Evolutionary conservation across 345 rosid species (phyloP), one percentile per base, ranked within the genome.

Genomic region (Nasturtium officinale): DNA sequence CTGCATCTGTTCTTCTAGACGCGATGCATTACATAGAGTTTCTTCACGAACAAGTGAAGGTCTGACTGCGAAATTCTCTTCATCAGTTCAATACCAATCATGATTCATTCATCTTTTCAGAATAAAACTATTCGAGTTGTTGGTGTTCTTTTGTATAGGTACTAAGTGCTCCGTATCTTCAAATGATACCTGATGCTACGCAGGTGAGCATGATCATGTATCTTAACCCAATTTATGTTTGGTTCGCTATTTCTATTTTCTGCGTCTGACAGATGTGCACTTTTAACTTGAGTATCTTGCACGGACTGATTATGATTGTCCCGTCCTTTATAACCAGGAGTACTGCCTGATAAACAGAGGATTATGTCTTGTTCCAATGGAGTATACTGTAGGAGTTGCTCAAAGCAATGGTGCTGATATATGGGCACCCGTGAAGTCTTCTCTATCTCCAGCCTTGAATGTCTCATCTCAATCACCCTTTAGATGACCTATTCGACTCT

Each of bases 41-140:
- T 81, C 96, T 91, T 59, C 99, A 95, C 2, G 97, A 95, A 61
- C 99, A 95, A 90, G 96, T 95, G 48, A 87, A 91, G 96, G 99
- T 95, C 60, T 35, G 89, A 38, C 43, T 40, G 20, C 51, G 51
- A 47, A 18, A 67, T 75, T 71, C 75, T 78, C 51, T 40, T 25
- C 67, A 56, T 65, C 53, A 42, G 29, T 61, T 12, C 5, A 10
- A 61, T 48, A 50, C 69, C 56, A 33, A 52, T 35, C 45, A 50
- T 35, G 17, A 26, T 26, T 26, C 29, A 26, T 26, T 26, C 29
- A 26, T 26, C 32, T 4, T 29, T 29, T 2, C 58, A 5, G n/a
- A 17, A 47, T 46, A 52, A n/a, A 32, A n/a, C 6, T 51, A 29
- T 38, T 30, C 17, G 9, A 32, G 38, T 52, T 21, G 8, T 25